A percentile compares a stretch with the other conserved stretches of the same genome.
These are phyloP conservation scores for Myriosclerotinia scirpicola DNA, from an alignment of 2,329 filamentous ascomycete genomes.

Conservation along the genomic window DNA sequence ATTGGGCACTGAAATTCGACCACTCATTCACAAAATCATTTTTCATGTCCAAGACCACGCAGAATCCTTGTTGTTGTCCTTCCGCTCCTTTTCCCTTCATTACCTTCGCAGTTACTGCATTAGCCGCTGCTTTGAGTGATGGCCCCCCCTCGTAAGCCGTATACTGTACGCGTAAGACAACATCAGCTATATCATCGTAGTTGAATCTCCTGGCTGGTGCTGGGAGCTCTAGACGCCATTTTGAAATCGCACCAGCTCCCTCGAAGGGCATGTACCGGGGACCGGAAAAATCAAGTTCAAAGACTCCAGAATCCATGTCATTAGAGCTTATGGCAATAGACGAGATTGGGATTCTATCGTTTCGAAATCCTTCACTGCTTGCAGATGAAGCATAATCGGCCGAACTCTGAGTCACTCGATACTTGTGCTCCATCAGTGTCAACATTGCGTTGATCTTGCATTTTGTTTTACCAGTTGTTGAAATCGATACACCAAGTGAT, in stretches of 20 bases:
- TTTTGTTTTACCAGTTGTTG: constrained; percentile 3
- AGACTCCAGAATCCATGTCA: constrained; percentile 41
- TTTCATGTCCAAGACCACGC: not conserved
- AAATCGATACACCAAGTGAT: constrained; percentile 9
- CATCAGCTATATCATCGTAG: not conserved
- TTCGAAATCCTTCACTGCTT: constrained; percentile 6
- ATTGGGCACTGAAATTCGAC: not conserved
- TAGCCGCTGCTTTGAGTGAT: constrained; percentile 7
- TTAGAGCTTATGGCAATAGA: constrained; percentile 38
- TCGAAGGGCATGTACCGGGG: constrained; percentile 44
- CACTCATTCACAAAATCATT: not conserved
- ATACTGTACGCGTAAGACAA: not conserved
- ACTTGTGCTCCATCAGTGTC: constrained; percentile 1
- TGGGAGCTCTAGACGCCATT: constrained; percentile 42
- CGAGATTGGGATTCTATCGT: constrained; percentile 33
- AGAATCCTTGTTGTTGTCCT: not conserved
- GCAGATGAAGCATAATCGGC: not conserved
- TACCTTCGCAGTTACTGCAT: not conserved
- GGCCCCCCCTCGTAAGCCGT: not conserved
- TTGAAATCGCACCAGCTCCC: constrained; percentile 41
- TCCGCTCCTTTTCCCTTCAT: not conserved
- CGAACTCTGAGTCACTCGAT: not conserved
- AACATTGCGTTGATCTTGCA: constrained; percentile 6
- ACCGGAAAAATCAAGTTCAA: constrained; percentile 40
- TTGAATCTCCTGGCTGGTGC: not conserved